phyloP scores from a whole-genome alignment of 345 rosid genomes.

The Arabidopsis suecica region DNA sequence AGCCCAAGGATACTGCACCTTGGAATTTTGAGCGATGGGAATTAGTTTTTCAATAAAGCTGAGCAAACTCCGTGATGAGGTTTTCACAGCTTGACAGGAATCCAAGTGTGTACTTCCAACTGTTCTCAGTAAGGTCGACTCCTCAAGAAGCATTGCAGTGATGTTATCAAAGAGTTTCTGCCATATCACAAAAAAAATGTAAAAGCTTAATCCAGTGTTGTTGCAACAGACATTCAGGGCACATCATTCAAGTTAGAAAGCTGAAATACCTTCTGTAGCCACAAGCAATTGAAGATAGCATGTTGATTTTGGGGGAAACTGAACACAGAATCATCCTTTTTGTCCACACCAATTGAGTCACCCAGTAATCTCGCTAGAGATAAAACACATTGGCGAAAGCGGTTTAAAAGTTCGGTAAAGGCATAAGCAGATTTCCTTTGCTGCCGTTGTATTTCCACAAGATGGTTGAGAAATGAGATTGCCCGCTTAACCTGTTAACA shows the following conservation, averaged over 20 bases:
- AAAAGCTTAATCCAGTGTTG: slow-evolving; percentile 30
- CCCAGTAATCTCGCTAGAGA: slow-evolving; percentile 52
- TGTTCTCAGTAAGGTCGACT: slow-evolving; percentile 61
- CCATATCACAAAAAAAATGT: slow-evolving; percentile 34
- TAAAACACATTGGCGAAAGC: slow-evolving; percentile 52
- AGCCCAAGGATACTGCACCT: slow-evolving; percentile 54
- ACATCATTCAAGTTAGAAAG: slow-evolving; percentile 34
- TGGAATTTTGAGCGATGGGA: slow-evolving; percentile 62
- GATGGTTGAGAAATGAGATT: slow-evolving; percentile 81
- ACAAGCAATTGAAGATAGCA: slow-evolving; percentile 60
- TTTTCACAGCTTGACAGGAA: slow-evolving; percentile 62
- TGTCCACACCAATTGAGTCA: slow-evolving; percentile 38
- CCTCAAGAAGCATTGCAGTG: slow-evolving; percentile 60
- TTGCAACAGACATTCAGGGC: slow-evolving; percentile 25
- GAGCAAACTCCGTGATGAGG: slow-evolving; percentile 53
- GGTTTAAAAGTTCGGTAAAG: slow-evolving; percentile 58
- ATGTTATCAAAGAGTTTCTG: slow-evolving; percentile 84
- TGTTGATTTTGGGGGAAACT: slow-evolving; percentile 60
- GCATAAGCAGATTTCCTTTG: slow-evolving; percentile 71
- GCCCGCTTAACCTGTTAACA: slow-evolving; percentile 67
- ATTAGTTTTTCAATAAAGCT: slow-evolving; percentile 59
- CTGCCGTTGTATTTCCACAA: slow-evolving; percentile 69
- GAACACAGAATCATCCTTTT: slow-evolving; percentile 41
- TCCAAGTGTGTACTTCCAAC: slow-evolving; percentile 60
- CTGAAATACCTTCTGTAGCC: slow-evolving; percentile 80